Evolutionary conservation across 1,284 basidiomycete species (phyloP).

Genomic region (Cryptococcus sp.): DNA sequence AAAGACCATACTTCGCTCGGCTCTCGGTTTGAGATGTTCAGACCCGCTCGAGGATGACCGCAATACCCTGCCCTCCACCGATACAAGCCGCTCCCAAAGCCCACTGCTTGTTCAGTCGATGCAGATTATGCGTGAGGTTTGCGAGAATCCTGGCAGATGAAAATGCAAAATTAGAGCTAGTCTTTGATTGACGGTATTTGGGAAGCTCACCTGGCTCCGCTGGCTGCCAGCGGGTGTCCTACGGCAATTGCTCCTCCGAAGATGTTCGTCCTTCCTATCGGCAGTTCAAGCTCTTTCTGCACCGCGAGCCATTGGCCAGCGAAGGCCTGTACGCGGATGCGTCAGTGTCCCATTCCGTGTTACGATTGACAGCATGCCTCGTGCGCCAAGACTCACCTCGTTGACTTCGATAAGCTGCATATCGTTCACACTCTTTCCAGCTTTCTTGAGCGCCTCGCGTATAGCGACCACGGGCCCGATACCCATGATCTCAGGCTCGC

Average conservation of each 20-base stretch:
- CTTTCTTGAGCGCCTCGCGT: constrained; percentile 36
- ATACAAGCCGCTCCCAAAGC: constrained; percentile 62
- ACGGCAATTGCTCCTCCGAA: constrained; percentile 58
- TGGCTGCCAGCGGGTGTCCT: constrained; percentile 60
- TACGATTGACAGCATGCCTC: neutral
- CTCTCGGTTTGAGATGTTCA: constrained; percentile 2
- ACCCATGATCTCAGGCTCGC: constrained; percentile 61
- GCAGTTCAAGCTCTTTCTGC: constrained; percentile 59
- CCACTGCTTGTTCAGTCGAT: constrained; percentile 59
- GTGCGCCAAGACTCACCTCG: constrained; percentile 45
- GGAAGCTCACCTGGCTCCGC: constrained; percentile 54
- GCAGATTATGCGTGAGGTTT: constrained; percentile 59
- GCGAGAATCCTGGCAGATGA: constrained; percentile 51
- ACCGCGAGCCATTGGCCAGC: constrained; percentile 61
- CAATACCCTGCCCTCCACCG: constrained; percentile 54
- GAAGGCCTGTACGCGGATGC: constrained; percentile 52
- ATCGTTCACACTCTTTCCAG: constrained; percentile 52
- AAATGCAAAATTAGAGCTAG: neutral
- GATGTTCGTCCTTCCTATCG: constrained; percentile 59
- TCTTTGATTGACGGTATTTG: neutral
- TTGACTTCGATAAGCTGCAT: constrained; percentile 61
- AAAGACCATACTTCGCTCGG: no score
- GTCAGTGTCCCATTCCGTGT: neutral
- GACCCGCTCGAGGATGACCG: constrained; percentile 45
- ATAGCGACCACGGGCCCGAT: constrained; percentile 59